Conservation (phyloP, 768 basidiomycete genomes). For the Suillus occidentalis region DNA sequence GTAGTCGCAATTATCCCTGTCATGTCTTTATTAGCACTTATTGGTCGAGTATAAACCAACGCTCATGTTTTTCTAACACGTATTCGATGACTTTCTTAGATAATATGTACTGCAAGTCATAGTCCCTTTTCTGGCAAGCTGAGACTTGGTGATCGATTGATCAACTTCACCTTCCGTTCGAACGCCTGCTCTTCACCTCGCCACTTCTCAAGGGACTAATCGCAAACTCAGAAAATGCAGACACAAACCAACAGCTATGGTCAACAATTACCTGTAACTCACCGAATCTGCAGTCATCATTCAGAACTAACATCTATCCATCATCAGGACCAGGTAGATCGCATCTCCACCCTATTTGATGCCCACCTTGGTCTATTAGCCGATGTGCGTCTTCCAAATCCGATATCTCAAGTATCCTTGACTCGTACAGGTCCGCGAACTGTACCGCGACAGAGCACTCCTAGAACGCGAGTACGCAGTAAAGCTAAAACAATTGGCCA, state of each 20-base stretch:
- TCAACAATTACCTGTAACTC: slow-evolving; percentile 51
- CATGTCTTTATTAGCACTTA: neutral
- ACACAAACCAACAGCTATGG: slow-evolving; percentile 42
- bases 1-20: neutral
- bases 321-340: slow-evolving; percentile 70
- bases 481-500: slow-evolving; percentile 65
- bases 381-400: slow-evolving; percentile 50
- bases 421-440: slow-evolving; percentile 60
- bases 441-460: slow-evolving; percentile 63
- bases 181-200: neutral
- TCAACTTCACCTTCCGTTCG: neutral
- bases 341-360: slow-evolving; percentile 56
- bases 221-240: slow-evolving; percentile 5
- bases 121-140: neutral
- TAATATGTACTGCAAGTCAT: neutral
- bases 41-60: neutral
- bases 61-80: neutral
- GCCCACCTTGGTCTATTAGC: slow-evolving; percentile 61
- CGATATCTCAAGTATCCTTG: neutral
- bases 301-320: slow-evolving; percentile 11
- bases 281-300: slow-evolving; percentile 6
- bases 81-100: neutral
- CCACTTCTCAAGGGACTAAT: neutral
- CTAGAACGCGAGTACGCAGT: slow-evolving; percentile 79
- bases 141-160: neutral